These are phyloP conservation scores for Actinomucor elegans DNA, from an alignment of 371 early-diverging fungal genomes.

Conservation along the genomic window DNA sequence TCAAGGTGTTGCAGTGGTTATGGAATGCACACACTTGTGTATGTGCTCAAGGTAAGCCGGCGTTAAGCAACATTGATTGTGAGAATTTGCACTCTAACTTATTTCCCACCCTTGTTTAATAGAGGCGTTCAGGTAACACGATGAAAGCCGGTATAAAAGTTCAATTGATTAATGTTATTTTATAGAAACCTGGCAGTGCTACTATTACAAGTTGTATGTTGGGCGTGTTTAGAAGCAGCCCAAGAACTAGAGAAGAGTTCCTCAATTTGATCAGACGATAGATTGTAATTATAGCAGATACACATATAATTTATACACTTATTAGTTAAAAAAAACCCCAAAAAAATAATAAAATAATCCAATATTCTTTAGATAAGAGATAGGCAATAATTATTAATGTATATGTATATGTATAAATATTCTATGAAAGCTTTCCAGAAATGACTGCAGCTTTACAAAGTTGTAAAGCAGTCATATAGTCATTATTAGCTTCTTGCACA, in stretches of 20 bases:
- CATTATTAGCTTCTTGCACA: conserved; percentile 31
- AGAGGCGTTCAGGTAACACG: conserved; percentile 49
- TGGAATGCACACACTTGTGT: conserved; percentile 84
- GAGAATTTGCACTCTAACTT: neutral
- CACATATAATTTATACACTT: conserved; percentile 3
- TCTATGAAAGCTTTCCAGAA: conserved; percentile 26
- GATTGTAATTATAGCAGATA: conserved; percentile 1
- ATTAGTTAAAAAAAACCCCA: neutral
- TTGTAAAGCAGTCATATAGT: conserved; percentile 35
- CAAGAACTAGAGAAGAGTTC: conserved; percentile 96
- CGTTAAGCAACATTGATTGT: conserved; percentile 3
- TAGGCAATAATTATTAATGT: conserved; percentile 2
- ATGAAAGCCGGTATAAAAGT: neutral
- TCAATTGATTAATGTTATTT: neutral
- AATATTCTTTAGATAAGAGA: neutral
- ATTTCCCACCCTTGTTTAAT: conserved; percentile 20
- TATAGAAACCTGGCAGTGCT: conserved; percentile 88
- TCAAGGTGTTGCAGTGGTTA: conserved; percentile 96
- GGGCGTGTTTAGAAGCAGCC: conserved; percentile 89
- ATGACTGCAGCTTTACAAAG: conserved; percentile 31
- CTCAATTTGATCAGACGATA: conserved; percentile 69
- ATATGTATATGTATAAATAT: neutral
- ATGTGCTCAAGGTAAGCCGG: conserved; percentile 41
- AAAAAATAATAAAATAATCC: neutral
- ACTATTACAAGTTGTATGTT: conserved; percentile 96